Conservation (phyloP, 1,139 yeast genomes). For the Schizosaccharomyces versatilis region DNA sequence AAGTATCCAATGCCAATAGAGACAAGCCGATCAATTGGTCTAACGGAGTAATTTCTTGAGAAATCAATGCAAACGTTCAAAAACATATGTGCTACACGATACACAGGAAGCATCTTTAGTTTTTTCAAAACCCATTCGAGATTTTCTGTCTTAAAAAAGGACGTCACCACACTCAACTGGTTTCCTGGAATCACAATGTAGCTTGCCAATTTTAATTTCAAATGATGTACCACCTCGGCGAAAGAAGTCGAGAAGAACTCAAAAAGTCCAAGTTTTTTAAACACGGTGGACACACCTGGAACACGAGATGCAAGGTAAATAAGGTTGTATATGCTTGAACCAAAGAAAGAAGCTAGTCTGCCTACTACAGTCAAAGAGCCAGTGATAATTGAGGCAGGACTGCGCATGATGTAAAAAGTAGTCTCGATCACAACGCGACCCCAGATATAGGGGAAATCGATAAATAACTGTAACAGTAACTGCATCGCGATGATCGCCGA, state of each 20-base stretch:
- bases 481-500: conserved; percentile 14
- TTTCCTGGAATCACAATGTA: too few species aligned
- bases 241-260: not conserved
- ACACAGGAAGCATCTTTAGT: not conserved
- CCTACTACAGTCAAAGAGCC: not conserved
- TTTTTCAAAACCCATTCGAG: not conserved
- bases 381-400: conserved; percentile 1
- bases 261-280: not conserved
- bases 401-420: not conserved
- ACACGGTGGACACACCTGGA: not conserved
- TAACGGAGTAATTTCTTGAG: not conserved
- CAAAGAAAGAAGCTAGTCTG: not conserved
- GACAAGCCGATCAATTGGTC: conserved; percentile 8
- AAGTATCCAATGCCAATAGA: conserved; percentile 13
- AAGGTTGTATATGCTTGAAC: not conserved
- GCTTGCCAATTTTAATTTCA: not conserved
- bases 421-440: conserved; percentile 3
- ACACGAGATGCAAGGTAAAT: not conserved
- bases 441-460: conserved; percentile 5
- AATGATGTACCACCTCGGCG: not conserved
- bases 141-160: too few species aligned
- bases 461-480: conserved; percentile 5
- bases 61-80: not conserved
- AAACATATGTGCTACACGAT: not conserved
- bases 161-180: too few species aligned